These are phyloP conservation scores for Lichtheimia corymbifera DNA, from an alignment of 371 early-diverging fungal species.

Conservation along the genomic window DNA sequence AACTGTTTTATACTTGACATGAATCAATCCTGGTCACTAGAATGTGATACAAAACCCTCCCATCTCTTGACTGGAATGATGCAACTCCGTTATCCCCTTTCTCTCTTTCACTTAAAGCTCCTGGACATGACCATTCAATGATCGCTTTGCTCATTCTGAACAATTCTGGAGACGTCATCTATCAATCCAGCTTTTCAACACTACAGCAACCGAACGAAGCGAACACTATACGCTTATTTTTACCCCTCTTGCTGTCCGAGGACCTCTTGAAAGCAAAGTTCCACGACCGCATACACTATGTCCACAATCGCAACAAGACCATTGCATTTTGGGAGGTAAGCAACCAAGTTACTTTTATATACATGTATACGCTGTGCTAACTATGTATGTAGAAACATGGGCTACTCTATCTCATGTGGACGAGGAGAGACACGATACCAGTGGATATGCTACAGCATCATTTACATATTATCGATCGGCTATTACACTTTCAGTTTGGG, in stretches of 20 bases:
- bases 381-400: slow-evolving; percentile 25
- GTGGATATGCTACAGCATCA: slow-evolving; percentile 34
- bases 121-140: slow-evolving; percentile 25
- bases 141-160: slow-evolving; percentile 41
- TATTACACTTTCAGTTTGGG: slow-evolving; percentile 44
- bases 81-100: slow-evolving; percentile 6
- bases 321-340: slow-evolving; percentile 49
- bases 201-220: slow-evolving; percentile 20
- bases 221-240: slow-evolving; percentile 31
- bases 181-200: slow-evolving; percentile 25
- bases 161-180: slow-evolving; percentile 40
- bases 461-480: slow-evolving; percentile 34
- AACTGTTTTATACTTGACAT: too few species aligned
- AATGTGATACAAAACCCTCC: too few species aligned
- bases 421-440: slow-evolving; percentile 26
- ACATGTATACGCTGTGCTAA: background rate
- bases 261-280: slow-evolving; percentile 46
- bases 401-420: slow-evolving; percentile 34
- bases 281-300: slow-evolving; percentile 40
- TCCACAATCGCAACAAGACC: slow-evolving; percentile 30
- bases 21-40: too few species aligned
- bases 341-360: background rate
- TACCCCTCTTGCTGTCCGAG: slow-evolving; percentile 46
- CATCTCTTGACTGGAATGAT: too few species aligned
- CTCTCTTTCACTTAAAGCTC: slow-evolving; percentile 12